Evolutionary conservation across 805 yeast genomes (phyloP), one percentile per base, ranked within the genome.

Genomic region (Wickerhamiella vanderwaltii): DNA sequence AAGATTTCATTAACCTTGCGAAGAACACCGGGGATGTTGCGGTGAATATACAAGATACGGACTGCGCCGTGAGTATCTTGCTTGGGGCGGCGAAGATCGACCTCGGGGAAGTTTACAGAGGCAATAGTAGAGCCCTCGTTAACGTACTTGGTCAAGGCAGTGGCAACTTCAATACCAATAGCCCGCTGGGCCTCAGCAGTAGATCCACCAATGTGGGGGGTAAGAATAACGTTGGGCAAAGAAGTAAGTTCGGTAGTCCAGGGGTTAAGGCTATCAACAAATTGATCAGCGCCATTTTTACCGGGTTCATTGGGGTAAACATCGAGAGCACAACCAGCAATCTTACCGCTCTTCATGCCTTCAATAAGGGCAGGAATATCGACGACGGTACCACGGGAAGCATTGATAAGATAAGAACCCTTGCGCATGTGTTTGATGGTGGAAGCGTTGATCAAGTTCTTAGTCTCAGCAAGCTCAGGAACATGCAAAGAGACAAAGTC

Each of bases 51-150:
- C 55, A 91, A 71, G 31, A 91, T 95, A 68, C 98, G 83, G 51
- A 87, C 96, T 41, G 60, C 63, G 43, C 79, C 73, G 60, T 80
- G 73, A 59, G 81, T 79, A 63, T 84, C 94, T 59, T 84, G 94
- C 63, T 80, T 72, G 56, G 85, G 83, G 25, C 86, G 80, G 67
- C 96, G 82, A 55, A 91, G 71, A 19, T 88, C 67, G 50, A 91
- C 96, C 69, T 91, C 97, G 57, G 98, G 98, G 94, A 91, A 87
- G 73, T 91, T 91, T 46, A 88, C 98, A 5, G 97, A 87, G 56
- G 95, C 97, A 39, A 73, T 73, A 12, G 97, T 82, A 56, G 77
- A 71, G 69, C 98, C 98, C 70, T 88, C 97, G 66, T 87, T 88
- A 62, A 91, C 81, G 69, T 86, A 91, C 60, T 83, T 84, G 50